phyloP scores from a whole-genome alignment of 306 rosid genomes.

The Dryas octopetala region DNA sequence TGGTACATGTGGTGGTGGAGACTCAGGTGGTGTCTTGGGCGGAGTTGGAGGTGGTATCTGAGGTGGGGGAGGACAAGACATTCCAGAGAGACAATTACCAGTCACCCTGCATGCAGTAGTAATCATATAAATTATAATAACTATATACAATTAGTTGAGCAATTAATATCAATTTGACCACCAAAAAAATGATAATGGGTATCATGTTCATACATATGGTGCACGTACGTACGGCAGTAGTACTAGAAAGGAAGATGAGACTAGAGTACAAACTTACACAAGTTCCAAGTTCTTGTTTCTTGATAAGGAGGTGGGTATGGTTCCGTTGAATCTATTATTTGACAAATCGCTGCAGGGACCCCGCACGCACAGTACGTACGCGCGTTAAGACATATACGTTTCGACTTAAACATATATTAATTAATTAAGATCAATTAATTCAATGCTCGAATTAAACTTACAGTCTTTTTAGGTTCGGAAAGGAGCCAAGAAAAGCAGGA shows the following conservation, averaged over 20 bases:
- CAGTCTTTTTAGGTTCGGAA: conserved; percentile 33
- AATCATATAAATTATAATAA: too few species aligned
- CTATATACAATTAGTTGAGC: too few species aligned
- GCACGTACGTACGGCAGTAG: too few species aligned
- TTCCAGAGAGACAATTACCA: conserved; percentile 17
- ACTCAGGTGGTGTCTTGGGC: neutral
- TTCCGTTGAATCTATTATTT: conserved; percentile 22
- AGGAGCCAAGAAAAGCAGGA: conserved; percentile 43
- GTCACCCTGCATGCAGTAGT: neutral
- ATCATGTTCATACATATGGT: too few species aligned
- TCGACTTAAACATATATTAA: too few species aligned
- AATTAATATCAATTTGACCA: too few species aligned
- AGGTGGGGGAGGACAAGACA: conserved; percentile 23
- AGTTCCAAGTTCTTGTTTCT: conserved; percentile 9
- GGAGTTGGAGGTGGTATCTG: neutral
- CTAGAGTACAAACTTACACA: neutral
- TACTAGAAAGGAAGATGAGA: too few species aligned
- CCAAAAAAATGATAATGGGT: too few species aligned
- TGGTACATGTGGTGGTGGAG: too few species aligned
- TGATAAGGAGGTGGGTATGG: conserved; percentile 8
- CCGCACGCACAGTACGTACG: too few species aligned
- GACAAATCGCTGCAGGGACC: conserved; percentile 16
- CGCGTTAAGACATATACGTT: too few species aligned
- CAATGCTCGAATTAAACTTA: neutral
- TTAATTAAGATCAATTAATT: too few species aligned